Evolutionary conservation across 2,329 filamentous ascomycete species (phyloP), one percentile per base, ranked within the genome.

Genomic region (Cladosporium colombiae): DNA sequence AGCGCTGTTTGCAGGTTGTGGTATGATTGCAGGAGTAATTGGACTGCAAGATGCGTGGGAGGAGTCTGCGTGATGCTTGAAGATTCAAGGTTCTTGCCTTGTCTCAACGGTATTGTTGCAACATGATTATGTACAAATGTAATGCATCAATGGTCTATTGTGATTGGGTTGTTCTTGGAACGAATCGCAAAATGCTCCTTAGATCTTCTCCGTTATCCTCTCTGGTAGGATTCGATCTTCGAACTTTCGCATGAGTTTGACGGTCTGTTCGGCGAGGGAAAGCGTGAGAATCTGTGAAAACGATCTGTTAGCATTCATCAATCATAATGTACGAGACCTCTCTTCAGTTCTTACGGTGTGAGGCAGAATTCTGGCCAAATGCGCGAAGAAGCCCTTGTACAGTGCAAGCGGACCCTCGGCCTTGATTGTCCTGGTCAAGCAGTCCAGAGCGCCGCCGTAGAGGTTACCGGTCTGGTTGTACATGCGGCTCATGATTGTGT

Each of bases 391-490:
- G 66, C 95, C 95, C 83, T 99, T 99, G 84, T 99, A 99, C 66
- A 99, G 91, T 68, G 95, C 95, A 56, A 98, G 81, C 62, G 97
- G 74, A 25, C 95, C 95, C 78, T 99, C 95, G 0, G 92, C 97
- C 76, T 89, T 90, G 68, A 99, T 85, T 0, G 95, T 99, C 81
- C 97, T 93, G 77, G 86, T 87, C 67, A 98, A 80, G 77, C 95
- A 99, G 80, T 99, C 95, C 69, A 96, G 91, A 5, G 96, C 92
- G 66, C 93, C 91, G 71, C 86, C 89, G 83, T 99, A 99, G n/a
- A 99, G 85, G 77, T 97, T 96, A 62, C 95, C 95, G 68, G 93
- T 96, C 79, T 99, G 95, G 82, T 99, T 99, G 84, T 99, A 99
- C 84, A 99, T 89, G 69, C 95, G 90, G 68, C 92, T 95, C 95